phyloP scores from a whole-genome alignment of 306 rosid genomes.

The Mucuna pruriens region DNA sequence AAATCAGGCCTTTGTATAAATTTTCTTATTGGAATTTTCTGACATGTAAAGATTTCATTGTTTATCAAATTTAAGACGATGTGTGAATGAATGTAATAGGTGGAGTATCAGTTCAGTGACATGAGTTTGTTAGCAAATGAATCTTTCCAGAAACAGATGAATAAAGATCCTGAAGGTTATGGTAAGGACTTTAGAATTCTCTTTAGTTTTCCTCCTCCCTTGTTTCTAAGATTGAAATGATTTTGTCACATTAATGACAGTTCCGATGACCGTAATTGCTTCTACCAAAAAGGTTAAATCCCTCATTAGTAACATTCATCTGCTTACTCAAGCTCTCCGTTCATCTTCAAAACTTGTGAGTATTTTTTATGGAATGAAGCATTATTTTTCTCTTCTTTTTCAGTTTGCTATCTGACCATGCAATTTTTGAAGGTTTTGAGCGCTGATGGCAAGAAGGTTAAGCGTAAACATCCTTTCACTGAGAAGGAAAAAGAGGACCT shows the following conservation, averaged over 20 bases:
- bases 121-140: slow-evolving; percentile 93
- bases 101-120: slow-evolving; percentile 90
- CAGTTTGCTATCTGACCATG: slow-evolving; percentile 13
- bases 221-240: background rate
- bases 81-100: slow-evolving; percentile 63
- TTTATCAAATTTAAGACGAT: background rate
- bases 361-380: slow-evolving; percentile 20
- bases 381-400: background rate
- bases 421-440: slow-evolving; percentile 65
- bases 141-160: slow-evolving; percentile 71
- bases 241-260: slow-evolving; percentile 43
- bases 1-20: background rate
- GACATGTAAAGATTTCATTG: background rate
- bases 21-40: background rate
- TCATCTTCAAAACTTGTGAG: slow-evolving; percentile 90
- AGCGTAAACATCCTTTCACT: slow-evolving; percentile 78
- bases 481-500: slow-evolving; percentile 86
- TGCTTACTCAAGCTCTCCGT: slow-evolving; percentile 73
- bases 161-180: slow-evolving; percentile 93
- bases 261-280: slow-evolving; percentile 74
- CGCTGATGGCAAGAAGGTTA: slow-evolving; percentile 82
- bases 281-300: slow-evolving; percentile 83
- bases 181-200: slow-evolving; percentile 55
- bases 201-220: slow-evolving; percentile 5
- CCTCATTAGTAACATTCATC: slow-evolving; percentile 57